These are phyloP conservation scores for Mrakia hoshinonis DNA, from an alignment of 768 basidiomycete genomes.

Conservation along the genomic window DNA sequence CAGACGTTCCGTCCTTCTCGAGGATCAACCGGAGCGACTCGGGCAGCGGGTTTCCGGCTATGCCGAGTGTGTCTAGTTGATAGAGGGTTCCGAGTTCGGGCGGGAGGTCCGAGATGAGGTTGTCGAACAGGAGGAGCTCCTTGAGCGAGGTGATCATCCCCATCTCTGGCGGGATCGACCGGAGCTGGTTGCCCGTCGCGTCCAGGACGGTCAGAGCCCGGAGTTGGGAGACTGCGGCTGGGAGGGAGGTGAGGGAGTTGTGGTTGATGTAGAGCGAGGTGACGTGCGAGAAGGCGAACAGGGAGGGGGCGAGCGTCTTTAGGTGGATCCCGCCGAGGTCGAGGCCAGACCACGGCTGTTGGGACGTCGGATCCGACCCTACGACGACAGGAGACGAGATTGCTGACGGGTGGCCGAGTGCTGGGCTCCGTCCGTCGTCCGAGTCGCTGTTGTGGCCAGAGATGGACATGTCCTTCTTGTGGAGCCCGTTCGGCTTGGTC, in stretches of 20 bases:
- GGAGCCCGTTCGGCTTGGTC: slow-evolving; percentile 34
- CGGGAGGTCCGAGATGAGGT: slow-evolving; percentile 76
- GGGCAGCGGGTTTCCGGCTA: slow-evolving; percentile 95
- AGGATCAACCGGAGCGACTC: slow-evolving; percentile 63
- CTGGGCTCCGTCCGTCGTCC: slow-evolving; percentile 33
- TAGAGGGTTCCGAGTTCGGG: slow-evolving; percentile 80
- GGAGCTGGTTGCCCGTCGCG: slow-evolving; percentile 77
- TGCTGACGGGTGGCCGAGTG: slow-evolving; percentile 48
- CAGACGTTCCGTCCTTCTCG: slow-evolving; percentile 89
- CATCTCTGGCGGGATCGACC: slow-evolving; percentile 69
- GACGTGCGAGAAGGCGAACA: slow-evolving; percentile 82
- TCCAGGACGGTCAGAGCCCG: slow-evolving; percentile 82
- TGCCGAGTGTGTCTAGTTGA: slow-evolving; percentile 81
- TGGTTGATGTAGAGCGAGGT: slow-evolving; percentile 93
- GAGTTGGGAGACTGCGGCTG: slow-evolving; percentile 72
- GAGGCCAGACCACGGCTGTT: slow-evolving; percentile 63
- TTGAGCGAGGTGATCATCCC: slow-evolving; percentile 83
- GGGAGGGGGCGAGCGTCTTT: slow-evolving; percentile 74
- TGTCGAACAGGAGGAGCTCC: slow-evolving; percentile 93
- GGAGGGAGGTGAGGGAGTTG: slow-evolving; percentile 69
- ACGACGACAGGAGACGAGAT: slow-evolving; percentile 48
- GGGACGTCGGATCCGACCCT: slow-evolving; percentile 10
- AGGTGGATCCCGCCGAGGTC: slow-evolving; percentile 95
- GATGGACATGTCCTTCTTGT: slow-evolving; percentile 33
- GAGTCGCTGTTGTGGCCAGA: slow-evolving; percentile 35